A percentile compares a stretch with the other conserved stretches of the same genome.
These are phyloP conservation scores for Trichoderma asperelloides DNA, from an alignment of 495 filamentous ascomycete genomes.

Conservation along the genomic window DNA sequence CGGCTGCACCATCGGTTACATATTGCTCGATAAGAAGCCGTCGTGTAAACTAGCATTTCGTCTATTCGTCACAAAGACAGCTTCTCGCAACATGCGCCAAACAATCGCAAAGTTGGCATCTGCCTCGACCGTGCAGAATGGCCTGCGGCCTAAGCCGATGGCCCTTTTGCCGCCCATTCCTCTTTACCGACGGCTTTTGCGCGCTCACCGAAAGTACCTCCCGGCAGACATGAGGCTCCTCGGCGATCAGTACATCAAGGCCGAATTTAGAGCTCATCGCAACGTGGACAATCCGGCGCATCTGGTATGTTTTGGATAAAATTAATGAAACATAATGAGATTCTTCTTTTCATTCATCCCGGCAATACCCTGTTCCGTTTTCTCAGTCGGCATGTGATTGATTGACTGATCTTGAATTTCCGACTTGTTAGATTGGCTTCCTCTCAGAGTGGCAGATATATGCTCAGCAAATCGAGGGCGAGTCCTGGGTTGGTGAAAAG, in stretches of 20 bases:
- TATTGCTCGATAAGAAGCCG: too few species aligned
- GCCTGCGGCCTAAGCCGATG: constrained; percentile 47
- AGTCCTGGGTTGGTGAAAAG: constrained; percentile 69
- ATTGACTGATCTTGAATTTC: background rate
- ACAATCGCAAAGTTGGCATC: constrained; percentile 22
- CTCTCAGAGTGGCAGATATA: constrained; percentile 95
- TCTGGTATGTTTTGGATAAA: constrained; percentile 47
- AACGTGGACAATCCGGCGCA: constrained; percentile 85
- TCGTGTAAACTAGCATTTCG: too few species aligned
- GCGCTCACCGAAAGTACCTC: constrained; percentile 74
- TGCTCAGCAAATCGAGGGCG: constrained; percentile 80
- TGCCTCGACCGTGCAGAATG: constrained; percentile 19
- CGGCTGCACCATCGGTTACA: too few species aligned
- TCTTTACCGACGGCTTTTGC: constrained; percentile 78
- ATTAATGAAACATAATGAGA: background rate
- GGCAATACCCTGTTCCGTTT: too few species aligned
- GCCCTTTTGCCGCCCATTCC: constrained; percentile 86
- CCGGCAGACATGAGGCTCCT: constrained; percentile 65
- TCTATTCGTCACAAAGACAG: background rate
- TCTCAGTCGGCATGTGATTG: constrained; percentile 20
- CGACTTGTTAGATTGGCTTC: constrained; percentile 66
- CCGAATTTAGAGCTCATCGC: constrained; percentile 76
- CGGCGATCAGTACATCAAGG: constrained; percentile 85
- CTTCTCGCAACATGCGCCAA: constrained; percentile 19
- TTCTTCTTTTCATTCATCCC: too few species aligned